Evolutionary conservation across 176 grass and related monocot species (phyloP).

Genomic region (Triticum timopheevii): DNA sequence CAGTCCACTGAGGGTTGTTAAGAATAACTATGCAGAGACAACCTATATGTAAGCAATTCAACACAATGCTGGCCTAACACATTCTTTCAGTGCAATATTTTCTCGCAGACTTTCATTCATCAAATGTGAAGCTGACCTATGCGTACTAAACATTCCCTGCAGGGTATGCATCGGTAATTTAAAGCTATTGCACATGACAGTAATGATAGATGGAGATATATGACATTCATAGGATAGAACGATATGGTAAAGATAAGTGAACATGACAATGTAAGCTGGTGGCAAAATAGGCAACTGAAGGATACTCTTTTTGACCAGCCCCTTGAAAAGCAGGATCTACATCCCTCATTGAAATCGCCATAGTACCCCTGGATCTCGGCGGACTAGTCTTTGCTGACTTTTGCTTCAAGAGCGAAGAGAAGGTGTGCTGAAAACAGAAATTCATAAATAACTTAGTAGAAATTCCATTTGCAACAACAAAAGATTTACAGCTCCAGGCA

Average conservation of each 20-base stretch:
- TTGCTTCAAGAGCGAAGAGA: slow-evolving; percentile 78
- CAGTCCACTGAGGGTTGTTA: slow-evolving; percentile 74
- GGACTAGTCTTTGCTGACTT: slow-evolving; percentile 53
- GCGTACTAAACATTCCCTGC: not conserved
- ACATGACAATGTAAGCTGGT: slow-evolving; percentile 13
- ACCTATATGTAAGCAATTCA: slow-evolving; percentile 14
- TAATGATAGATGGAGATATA: not conserved
- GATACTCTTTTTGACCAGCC: slow-evolving; percentile 95
- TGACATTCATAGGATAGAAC: slow-evolving; percentile 15
- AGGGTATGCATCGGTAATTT: not conserved
- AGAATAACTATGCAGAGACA: slow-evolving; percentile 35
- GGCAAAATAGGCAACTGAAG: slow-evolving; percentile 42
- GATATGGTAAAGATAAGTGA: not conserved
- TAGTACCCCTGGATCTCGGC: slow-evolving; percentile 51
- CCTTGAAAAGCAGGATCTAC: slow-evolving; percentile 85
- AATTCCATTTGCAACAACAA: slow-evolving; percentile 18
- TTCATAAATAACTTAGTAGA: not conserved
- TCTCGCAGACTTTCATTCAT: slow-evolving; percentile 1
- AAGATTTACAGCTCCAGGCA: slow-evolving; percentile 6
- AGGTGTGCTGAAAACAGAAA: slow-evolving; percentile 62
- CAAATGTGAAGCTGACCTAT: not conserved
- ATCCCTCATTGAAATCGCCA: slow-evolving; percentile 91
- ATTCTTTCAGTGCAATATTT: slow-evolving; percentile 13
- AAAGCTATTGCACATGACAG: not conserved
- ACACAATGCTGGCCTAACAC: slow-evolving; percentile 14